Conservation (phyloP, 192 early-diverging fungal genomes). For the Coemansia erecta region DNA sequence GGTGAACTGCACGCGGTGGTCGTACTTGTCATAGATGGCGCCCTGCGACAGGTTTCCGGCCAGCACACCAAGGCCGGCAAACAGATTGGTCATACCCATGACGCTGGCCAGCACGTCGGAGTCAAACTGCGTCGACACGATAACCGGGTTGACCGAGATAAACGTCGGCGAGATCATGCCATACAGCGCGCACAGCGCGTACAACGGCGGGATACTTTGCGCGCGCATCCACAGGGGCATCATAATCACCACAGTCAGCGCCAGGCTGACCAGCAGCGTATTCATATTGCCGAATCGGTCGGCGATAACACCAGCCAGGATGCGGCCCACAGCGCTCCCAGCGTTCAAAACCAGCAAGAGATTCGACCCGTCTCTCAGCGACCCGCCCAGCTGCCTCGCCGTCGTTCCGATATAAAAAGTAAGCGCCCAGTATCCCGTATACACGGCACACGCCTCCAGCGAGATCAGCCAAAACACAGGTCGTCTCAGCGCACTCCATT, state of each 20-base stretch:
- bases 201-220: slow-evolving; percentile 20
- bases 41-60: slow-evolving; percentile 43
- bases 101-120: slow-evolving; percentile 32
- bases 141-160: slow-evolving; percentile 44
- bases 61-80: slow-evolving; percentile 36
- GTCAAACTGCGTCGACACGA: slow-evolving; percentile 32
- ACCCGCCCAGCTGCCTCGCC: slow-evolving; percentile 21
- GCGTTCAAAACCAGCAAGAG: slow-evolving; percentile 42
- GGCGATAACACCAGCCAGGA: slow-evolving; percentile 34
- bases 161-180: slow-evolving; percentile 47
- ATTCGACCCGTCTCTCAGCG: slow-evolving; percentile 29
- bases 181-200: slow-evolving; percentile 35
- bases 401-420: slow-evolving; percentile 39
- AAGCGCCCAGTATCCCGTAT: slow-evolving; percentile 51
- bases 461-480: slow-evolving; percentile 36
- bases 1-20: slow-evolving; percentile 31
- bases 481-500: slow-evolving; percentile 20
- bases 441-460: slow-evolving; percentile 30
- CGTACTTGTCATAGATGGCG: slow-evolving; percentile 45
- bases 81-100: slow-evolving; percentile 43
- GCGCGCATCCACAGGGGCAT: slow-evolving; percentile 46
- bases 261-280: slow-evolving; percentile 22
- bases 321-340: slow-evolving; percentile 26
- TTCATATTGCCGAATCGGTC: slow-evolving; percentile 39
- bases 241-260: slow-evolving; percentile 27